phyloP scores from a whole-genome alignment of 2,329 filamentous ascomycete species.

The Lachnellula willkommii region DNA sequence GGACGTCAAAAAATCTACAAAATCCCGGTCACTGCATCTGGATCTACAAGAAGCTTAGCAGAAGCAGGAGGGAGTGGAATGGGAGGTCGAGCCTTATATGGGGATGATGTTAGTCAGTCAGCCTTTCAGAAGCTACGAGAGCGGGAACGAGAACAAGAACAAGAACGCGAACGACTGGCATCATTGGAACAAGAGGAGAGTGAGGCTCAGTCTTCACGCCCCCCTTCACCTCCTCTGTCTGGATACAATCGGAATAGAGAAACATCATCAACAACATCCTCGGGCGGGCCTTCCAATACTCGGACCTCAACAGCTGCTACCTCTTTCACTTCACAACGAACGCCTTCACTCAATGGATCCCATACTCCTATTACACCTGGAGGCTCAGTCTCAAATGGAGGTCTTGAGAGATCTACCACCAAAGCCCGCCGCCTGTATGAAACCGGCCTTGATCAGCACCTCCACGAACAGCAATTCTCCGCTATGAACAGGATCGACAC shows the following conservation, averaged over 20 bases:
- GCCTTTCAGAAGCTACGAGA: constrained; percentile 72
- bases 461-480: constrained; percentile 74
- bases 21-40: constrained; percentile 52
- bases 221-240: constrained; percentile 52
- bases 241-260: constrained; percentile 72
- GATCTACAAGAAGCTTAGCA: constrained; percentile 38
- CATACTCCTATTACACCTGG: constrained; percentile 35
- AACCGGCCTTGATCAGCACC: constrained; percentile 70
- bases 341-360: constrained; percentile 49
- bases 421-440: constrained; percentile 77
- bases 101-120: constrained; percentile 78
- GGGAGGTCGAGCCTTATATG: constrained; percentile 68
- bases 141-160: constrained; percentile 36
- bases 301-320: constrained; percentile 84
- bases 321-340: constrained; percentile 71
- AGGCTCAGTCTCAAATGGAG: constrained; percentile 34
- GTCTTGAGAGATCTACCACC: constrained; percentile 59
- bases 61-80: constrained; percentile 43
- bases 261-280: constrained; percentile 80
- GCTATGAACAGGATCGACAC: constrained; percentile 76
- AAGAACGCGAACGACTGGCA: constrained; percentile 28
- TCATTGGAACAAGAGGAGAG: constrained; percentile 25
- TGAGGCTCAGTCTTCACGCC: constrained; percentile 37
- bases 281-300: constrained; percentile 55
- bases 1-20: constrained; percentile 95